Percentiles rank a stretch among this genome's conserved stretches.
These are phyloP conservation scores for Sherardia arvensis DNA, from an alignment of 257 asterid genomes.

Conservation along the genomic window DNA sequence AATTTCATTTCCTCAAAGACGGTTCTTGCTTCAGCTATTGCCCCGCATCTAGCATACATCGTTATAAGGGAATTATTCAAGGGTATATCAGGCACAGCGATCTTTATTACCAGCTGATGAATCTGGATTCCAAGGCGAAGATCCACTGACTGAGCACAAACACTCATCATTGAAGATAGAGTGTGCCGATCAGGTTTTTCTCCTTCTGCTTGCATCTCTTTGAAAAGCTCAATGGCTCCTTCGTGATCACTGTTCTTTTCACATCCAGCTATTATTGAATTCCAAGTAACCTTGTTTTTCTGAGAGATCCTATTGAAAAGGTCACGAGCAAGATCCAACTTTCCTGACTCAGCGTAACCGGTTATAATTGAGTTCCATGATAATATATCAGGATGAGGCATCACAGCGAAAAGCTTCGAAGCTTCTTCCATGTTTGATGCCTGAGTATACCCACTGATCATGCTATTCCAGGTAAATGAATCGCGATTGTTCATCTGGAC, in stretches of 20 bases:
- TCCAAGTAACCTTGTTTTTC: not conserved
- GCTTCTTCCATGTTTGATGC: not conserved
- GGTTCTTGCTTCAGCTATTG: not conserved
- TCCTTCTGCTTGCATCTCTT: not conserved
- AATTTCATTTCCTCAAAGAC: not conserved
- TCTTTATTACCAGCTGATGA: not conserved
- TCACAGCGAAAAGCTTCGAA: not conserved
- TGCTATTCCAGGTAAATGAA: not conserved
- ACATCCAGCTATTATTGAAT: not conserved
- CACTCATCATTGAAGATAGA: not conserved
- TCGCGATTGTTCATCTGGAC: not conserved
- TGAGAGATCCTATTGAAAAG: not conserved
- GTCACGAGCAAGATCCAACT: not conserved
- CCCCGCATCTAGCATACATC: conserved; percentile 71
- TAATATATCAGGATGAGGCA: not conserved
- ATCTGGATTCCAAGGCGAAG: not conserved
- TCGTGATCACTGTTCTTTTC: not conserved
- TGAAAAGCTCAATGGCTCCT: not conserved
- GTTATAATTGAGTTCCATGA: not conserved
- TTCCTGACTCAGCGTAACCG: not conserved
- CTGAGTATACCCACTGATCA: not conserved
- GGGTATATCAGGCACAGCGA: conserved; percentile 39
- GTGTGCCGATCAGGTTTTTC: not conserved
- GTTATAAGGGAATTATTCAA: not conserved
- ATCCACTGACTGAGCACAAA: not conserved